Conservation (phyloP, 2,329 filamentous ascomycete species). For the Pseudogymnoascus sp. region DNA sequence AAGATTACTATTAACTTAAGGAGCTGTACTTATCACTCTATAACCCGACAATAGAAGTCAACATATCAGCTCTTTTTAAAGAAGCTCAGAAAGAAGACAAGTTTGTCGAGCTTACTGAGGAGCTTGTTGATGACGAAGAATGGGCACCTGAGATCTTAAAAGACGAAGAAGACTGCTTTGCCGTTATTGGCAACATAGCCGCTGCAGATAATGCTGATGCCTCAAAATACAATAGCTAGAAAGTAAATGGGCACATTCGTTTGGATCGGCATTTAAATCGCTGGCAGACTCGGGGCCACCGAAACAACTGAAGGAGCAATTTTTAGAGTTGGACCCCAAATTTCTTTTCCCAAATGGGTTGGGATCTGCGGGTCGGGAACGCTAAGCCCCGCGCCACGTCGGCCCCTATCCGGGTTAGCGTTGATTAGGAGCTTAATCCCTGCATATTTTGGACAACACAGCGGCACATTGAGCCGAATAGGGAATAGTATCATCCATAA, state of each 20-base stretch:
- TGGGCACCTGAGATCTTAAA: constrained; percentile 13
- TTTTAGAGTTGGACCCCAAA: not conserved
- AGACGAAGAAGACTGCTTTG: constrained; percentile 18
- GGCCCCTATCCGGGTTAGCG: not conserved
- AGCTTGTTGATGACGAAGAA: constrained; percentile 14
- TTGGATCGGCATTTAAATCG: no score
- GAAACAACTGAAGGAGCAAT: not conserved
- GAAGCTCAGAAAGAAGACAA: constrained; percentile 12
- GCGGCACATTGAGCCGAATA: not conserved
- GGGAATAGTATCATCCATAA: not conserved
- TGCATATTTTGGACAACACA: not conserved
- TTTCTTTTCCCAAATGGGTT: not conserved
- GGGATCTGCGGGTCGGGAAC: not conserved
- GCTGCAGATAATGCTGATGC: no score
- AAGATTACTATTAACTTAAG: constrained; percentile 18
- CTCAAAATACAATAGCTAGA: no score
- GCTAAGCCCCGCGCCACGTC: constrained; percentile 1
- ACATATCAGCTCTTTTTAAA: constrained; percentile 16
- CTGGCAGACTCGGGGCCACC: not conserved
- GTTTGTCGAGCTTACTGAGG: constrained; percentile 15
- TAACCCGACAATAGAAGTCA: constrained; percentile 12
- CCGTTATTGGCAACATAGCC: not conserved
- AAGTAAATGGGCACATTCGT: no score
- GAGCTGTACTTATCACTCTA: constrained; percentile 15
- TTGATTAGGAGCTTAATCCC: not conserved